Evolutionary conservation across 192 early-diverging fungal genomes (phyloP), one percentile per base, ranked within the genome.

Genomic region (Podila horticola): DNA sequence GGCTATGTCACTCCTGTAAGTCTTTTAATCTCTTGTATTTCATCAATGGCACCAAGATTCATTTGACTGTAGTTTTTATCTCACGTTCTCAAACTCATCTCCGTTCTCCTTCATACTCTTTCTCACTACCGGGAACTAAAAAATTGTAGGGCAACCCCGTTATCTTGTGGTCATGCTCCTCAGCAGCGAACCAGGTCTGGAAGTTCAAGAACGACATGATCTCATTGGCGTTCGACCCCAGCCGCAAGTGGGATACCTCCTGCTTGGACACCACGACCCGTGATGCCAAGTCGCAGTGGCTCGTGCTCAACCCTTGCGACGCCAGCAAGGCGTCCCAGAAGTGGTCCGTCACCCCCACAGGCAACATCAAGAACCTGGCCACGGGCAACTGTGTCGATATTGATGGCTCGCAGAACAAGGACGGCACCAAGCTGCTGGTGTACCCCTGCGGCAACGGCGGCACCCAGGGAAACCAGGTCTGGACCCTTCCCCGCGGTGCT

Each of bases 141-240:
- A 6, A 24, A 31, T 4, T 10, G 50, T 36, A 79, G 75, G 67
- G 67, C 31, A 79, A 79, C 38, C 75, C 69, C 0, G 49, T 71
- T 48, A 52, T 79, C 17, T 65, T 79, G n/a, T 79, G 69, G 69
- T 38, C 57, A 20, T 79, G 75, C 67, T 26, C 41, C 13, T 71
- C 69, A 0, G 9, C 17, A 3, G 48, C 69, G 0, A 79, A 79
- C 36, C 75, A 79, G n/a, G 59, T 79, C 13, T 79, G 75, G 75
- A 79, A 79, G 59, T 79, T 79, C 75, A 79, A 79, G 51, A 62
- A 71, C 2, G 48, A 34, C 7, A 45, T 58, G 31, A 79, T 79
- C 59, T 67, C 64, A 29, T 45, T 79, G 20, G 75, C 75, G 10
- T 79, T 79, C 19, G 75, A 79, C 55, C 69, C 69, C 1, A 30